These are phyloP conservation scores for Lindgomyces ingoldianus DNA, from an alignment of 495 filamentous ascomycete species.

Conservation along the genomic window DNA sequence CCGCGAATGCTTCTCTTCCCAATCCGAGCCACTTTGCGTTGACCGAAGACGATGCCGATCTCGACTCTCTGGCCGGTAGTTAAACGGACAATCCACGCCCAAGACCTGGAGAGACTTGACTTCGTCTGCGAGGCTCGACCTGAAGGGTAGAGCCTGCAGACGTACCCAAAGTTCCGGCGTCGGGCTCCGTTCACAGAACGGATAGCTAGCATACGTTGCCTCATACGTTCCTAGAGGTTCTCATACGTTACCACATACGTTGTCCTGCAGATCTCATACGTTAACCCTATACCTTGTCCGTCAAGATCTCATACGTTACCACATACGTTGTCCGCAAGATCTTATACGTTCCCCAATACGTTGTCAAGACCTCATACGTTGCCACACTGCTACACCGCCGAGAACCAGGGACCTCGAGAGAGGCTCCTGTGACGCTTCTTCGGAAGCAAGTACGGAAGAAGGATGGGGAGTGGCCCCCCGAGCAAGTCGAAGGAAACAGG, in stretches of 20 bases:
- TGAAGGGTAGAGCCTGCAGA: background rate
- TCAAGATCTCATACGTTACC: background rate
- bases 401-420: background rate
- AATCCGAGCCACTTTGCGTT: background rate
- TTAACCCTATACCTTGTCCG: too few relatives aligned
- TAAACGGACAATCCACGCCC: background rate
- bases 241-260: background rate
- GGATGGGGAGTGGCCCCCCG: background rate
- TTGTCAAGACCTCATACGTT: background rate
- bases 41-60: background rate
- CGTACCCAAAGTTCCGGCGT: background rate
- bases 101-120: background rate
- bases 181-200: background rate
- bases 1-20: background rate
- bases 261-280: background rate
- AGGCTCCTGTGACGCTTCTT: background rate
- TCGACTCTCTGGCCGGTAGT: background rate
- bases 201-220: background rate
- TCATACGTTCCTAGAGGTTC: background rate
- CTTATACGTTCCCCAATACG: background rate
- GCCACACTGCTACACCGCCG: background rate
- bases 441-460: background rate
- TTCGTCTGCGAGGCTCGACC: background rate
- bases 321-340: background rate
- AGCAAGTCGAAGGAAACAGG: background rate